phyloP scores from a whole-genome alignment of 805 yeast genomes.

The Wickerhamomyces chaumierensis region DNA sequence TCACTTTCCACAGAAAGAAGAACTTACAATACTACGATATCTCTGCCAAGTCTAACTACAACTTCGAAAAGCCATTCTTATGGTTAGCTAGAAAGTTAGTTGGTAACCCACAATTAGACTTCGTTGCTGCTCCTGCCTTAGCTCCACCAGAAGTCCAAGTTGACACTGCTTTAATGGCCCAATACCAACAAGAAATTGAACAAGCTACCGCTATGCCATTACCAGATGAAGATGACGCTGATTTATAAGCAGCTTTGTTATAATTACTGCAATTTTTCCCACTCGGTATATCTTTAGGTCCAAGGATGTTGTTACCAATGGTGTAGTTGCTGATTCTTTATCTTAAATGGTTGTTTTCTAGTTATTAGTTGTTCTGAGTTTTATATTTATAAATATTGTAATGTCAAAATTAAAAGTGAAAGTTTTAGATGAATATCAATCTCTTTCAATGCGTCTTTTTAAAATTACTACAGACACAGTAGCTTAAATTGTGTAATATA shows the following conservation, averaged over 20 bases:
- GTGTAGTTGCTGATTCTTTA: background rate
- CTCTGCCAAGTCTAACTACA: slow-evolving; percentile 98
- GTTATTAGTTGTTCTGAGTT: background rate
- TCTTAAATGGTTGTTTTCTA: background rate
- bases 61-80: slow-evolving; percentile 98
- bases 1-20: slow-evolving; percentile 99
- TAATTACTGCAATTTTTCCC: no score
- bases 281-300: no score
- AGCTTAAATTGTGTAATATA: no score
- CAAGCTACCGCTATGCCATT: slow-evolving; percentile 99
- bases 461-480: no score
- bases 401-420: background rate
- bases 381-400: no score
- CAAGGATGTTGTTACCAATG: no score
- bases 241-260: slow-evolving; percentile 45
- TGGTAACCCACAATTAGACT: slow-evolving; percentile 96
- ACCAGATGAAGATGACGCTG: slow-evolving; percentile 99
- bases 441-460: background rate
- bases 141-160: slow-evolving; percentile 99
- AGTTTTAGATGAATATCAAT: background rate
- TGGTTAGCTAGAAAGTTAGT: slow-evolving; percentile 99
- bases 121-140: slow-evolving; percentile 98
- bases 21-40: slow-evolving; percentile 98
- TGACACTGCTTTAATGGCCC: slow-evolving; percentile 92
- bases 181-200: slow-evolving; percentile 99